Conservation (phyloP, 306 rosid species). For the Castanea sativa region DNA sequence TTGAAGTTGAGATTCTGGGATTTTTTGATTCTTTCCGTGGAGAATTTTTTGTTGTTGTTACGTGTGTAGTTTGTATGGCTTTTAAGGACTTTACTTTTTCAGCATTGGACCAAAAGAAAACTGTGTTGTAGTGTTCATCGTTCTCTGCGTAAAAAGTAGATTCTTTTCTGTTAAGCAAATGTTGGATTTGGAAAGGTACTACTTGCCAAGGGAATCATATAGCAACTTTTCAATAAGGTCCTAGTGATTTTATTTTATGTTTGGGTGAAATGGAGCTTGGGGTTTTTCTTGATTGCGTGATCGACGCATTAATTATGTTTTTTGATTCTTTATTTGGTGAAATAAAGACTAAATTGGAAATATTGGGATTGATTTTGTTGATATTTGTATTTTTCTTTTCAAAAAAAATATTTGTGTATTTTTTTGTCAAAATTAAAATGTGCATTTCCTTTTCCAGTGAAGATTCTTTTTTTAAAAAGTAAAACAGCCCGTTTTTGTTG, state of each 20-base stretch:
- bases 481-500: slow-evolving; percentile 5
- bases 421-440: too few species aligned
- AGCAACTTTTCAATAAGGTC: background rate
- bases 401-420: background rate
- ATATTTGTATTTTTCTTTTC: background rate
- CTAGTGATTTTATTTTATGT: background rate
- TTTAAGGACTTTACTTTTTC: background rate
- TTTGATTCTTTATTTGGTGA: slow-evolving; percentile 21
- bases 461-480: background rate
- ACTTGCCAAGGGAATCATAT: background rate
- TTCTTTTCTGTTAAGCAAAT: background rate
- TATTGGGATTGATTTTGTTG: slow-evolving; percentile 4
- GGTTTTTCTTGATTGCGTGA: background rate
- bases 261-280: background rate
- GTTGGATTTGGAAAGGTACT: background rate
- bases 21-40: background rate
- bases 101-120: background rate
- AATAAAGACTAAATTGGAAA: background rate
- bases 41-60: background rate
- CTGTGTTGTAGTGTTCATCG: background rate
- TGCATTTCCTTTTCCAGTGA: background rate
- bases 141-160: background rate
- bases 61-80: background rate
- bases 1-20: background rate
- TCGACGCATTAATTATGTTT: background rate